phyloP scores from a whole-genome alignment of 257 asterid species.

The Henckelia pumila region DNA sequence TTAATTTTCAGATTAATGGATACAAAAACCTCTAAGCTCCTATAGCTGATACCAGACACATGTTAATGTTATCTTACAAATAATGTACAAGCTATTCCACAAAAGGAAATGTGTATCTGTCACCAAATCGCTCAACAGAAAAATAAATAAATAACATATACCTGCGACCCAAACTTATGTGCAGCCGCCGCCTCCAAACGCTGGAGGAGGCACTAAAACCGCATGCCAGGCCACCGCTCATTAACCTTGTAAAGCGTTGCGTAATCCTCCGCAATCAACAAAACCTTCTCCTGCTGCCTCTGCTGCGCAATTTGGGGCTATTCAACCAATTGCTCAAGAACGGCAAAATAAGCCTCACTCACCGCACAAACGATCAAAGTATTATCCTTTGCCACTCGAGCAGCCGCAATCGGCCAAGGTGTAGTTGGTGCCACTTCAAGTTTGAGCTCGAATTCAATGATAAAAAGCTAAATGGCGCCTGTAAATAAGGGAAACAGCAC shows the following conservation, averaged over 20 bases:
- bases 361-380: constrained; percentile 91
- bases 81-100: not conserved
- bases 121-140: not conserved
- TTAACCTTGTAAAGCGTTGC: constrained; percentile 79
- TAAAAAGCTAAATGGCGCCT: constrained; percentile 36
- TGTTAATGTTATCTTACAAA: not conserved
- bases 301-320: constrained; percentile 70
- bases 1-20: no score
- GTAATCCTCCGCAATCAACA: constrained; percentile 96
- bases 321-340: constrained; percentile 94
- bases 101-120: not conserved
- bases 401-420: constrained; percentile 76
- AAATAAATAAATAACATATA: constrained; percentile 15
- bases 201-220: constrained; percentile 77
- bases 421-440: constrained; percentile 75
- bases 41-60: not conserved
- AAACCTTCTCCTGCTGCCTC: constrained; percentile 81
- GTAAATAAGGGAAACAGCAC: constrained; percentile 55
- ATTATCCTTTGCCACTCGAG: constrained; percentile 68
- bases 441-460: constrained; percentile 29
- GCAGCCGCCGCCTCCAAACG: constrained; percentile 67
- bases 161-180: constrained; percentile 99
- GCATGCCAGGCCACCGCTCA: constrained; percentile 97
- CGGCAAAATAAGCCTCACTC: constrained; percentile 85
- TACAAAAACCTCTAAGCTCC: not conserved